These are phyloP conservation scores for Daldinia caldariorum DNA, from an alignment of 495 filamentous ascomycete genomes.

Conservation along the genomic window DNA sequence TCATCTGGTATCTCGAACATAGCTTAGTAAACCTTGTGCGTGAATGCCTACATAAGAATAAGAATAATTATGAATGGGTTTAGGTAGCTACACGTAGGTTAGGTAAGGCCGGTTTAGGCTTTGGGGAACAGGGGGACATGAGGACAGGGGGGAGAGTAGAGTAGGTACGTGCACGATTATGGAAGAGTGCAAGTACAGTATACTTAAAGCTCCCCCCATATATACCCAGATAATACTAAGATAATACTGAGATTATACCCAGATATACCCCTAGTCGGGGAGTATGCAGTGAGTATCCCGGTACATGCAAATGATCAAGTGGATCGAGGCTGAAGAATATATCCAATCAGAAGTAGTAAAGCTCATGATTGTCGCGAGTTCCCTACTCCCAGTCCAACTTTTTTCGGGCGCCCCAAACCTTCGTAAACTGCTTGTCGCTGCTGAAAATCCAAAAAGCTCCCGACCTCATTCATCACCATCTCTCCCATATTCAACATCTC, in stretches of 20 bases:
- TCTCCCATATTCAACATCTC: conserved; percentile 6
- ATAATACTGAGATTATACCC: too few species aligned
- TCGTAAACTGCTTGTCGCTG: conserved; percentile 28
- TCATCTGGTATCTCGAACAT: too few species aligned
- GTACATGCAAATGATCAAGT: conserved; percentile 27
- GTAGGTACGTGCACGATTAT: background rate
- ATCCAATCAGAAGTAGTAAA: conserved; percentile 20
- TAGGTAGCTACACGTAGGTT: conserved; percentile 4
- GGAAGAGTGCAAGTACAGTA: background rate
- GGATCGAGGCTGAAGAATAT: conserved; percentile 33
- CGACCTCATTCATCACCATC: conserved; percentile 16
- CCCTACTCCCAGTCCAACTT: conserved; percentile 34
- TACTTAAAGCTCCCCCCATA: background rate
- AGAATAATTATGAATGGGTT: background rate
- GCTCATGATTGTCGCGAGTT: conserved; percentile 42
- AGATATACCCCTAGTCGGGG: background rate
- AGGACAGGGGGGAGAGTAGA: too few species aligned
- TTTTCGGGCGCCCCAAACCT: conserved; percentile 41
- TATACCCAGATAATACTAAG: background rate
- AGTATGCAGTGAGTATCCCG: conserved; percentile 23
- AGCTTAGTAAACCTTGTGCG: too few species aligned
- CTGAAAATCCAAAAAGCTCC: conserved; percentile 37
- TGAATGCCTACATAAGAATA: too few species aligned
- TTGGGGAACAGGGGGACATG: background rate
- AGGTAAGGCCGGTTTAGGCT: background rate